A percentile compares a stretch with the other conserved stretches of the same genome.
Evolutionary conservation across 306 rosid species (phyloP).

Genomic region (Begonia loranthoides): DNA sequence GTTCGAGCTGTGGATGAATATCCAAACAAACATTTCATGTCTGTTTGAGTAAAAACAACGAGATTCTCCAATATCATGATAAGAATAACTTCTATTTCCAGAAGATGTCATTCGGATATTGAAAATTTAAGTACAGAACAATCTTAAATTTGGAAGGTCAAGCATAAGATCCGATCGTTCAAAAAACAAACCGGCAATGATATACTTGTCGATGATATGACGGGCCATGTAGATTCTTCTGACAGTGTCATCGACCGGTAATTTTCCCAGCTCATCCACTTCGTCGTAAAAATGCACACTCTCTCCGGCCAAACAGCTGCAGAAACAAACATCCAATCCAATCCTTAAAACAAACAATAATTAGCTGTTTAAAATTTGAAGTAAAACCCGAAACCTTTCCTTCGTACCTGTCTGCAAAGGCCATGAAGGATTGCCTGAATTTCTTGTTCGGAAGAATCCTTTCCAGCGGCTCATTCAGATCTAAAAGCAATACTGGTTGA

Average conservation of each 20-base stretch:
- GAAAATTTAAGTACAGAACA: too few species aligned
- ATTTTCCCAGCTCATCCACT: constrained; percentile 73
- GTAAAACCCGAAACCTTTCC: constrained; percentile 1
- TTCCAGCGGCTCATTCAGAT: constrained; percentile 74
- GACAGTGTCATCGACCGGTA: constrained; percentile 62
- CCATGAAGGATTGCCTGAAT: constrained; percentile 85
- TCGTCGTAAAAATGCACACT: constrained; percentile 82
- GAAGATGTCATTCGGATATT: too few species aligned
- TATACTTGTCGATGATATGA: constrained; percentile 87
- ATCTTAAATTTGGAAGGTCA: neutral
- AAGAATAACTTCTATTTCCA: too few species aligned
- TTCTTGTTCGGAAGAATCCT: constrained; percentile 69
- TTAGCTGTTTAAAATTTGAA: constrained; percentile 3
- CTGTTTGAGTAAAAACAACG: too few species aligned
- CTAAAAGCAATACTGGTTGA: constrained; percentile 38
- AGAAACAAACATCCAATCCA: constrained; percentile 10
- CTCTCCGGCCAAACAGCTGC: constrained; percentile 99
- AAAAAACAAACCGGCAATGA: constrained; percentile 50
- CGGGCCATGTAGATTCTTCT: constrained; percentile 94
- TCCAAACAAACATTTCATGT: too few species aligned
- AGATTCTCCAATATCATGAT: too few species aligned
- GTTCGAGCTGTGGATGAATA: too few species aligned
- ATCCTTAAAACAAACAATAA: constrained; percentile 7
- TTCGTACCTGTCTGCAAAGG: constrained; percentile 76
- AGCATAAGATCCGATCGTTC: neutral